Evolutionary conservation across 371 early-diverging fungal species (phyloP).

Genomic region (Rhizopus sp.): DNA sequence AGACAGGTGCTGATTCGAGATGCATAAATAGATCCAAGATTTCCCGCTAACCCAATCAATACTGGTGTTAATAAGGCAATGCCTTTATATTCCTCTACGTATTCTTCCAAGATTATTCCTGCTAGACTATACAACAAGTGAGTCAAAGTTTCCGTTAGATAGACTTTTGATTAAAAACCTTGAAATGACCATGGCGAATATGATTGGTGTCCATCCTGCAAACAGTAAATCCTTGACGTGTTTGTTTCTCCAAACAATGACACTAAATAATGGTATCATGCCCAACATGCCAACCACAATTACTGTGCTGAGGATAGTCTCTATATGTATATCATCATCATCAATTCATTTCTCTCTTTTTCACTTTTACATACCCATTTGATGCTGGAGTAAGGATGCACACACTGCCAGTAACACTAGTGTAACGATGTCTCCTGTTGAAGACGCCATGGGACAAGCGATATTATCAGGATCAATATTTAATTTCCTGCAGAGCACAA

Average conservation of each 20-base stretch:
- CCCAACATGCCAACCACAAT: conserved; percentile 46
- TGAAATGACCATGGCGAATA: conserved; percentile 78
- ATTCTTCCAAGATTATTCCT: conserved; percentile 77
- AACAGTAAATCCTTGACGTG: conserved; percentile 65
- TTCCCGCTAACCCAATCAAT: conserved; percentile 77
- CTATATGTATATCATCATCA: conserved; percentile 24
- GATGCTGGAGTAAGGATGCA: conserved; percentile 44
- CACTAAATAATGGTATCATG: conserved; percentile 58
- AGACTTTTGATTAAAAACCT: conserved; percentile 33
- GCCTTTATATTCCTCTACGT: conserved; percentile 72
- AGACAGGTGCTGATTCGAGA: conserved; percentile 80
- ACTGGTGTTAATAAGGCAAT: conserved; percentile 78
- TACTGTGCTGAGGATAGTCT: conserved; percentile 52
- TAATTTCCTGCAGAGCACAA: conserved; percentile 60
- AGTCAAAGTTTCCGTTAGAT: background rate
- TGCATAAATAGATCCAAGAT: conserved; percentile 82
- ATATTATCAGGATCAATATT: conserved; percentile 79
- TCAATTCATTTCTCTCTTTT: conserved; percentile 1
- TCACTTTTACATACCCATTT: conserved; percentile 43
- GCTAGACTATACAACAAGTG: conserved; percentile 47
- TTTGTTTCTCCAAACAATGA: conserved; percentile 58
- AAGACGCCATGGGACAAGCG: conserved; percentile 73
- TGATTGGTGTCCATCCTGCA: conserved; percentile 77
- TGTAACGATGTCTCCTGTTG: conserved; percentile 75
- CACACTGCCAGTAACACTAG: conserved; percentile 60